phyloP scores from a whole-genome alignment of 2,329 filamentous ascomycete genomes.

The Tolypocladium amazonense region DNA sequence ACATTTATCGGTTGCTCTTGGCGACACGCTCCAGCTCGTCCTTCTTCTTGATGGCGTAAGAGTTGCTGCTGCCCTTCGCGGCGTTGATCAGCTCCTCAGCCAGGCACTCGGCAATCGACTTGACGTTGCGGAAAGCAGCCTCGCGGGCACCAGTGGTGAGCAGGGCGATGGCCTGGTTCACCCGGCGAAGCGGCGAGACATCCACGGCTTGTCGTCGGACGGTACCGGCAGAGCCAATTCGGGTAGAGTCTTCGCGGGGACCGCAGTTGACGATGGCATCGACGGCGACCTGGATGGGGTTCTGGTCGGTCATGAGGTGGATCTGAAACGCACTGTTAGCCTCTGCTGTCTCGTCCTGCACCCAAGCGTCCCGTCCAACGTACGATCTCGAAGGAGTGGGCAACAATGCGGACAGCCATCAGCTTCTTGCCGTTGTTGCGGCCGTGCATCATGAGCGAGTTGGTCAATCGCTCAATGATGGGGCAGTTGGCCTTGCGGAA shows the following conservation, averaged over 20 bases:
- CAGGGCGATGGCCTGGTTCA: conserved; percentile 99
- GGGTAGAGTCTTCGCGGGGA: conserved; percentile 98
- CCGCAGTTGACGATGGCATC: conserved; percentile 99
- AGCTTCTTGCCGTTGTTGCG: conserved; percentile 99
- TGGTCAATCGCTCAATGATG: conserved; percentile 99
- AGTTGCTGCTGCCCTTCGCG: conserved; percentile 99
- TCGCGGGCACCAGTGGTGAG: conserved; percentile 98
- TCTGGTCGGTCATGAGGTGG: conserved; percentile 99
- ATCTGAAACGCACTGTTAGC: conserved; percentile 45
- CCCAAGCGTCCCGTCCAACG: conserved; percentile 21
- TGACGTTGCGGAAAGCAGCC: conserved; percentile 99
- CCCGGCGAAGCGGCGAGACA: conserved; percentile 97
- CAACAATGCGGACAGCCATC: conserved; percentile 98
- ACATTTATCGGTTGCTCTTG: conserved; percentile 98
- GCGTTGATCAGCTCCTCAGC: conserved; percentile 99
- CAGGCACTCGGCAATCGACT: conserved; percentile 98
- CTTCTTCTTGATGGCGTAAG: conserved; percentile 99
- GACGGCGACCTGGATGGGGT: conserved; percentile 99
- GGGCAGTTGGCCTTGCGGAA: conserved; percentile 99
- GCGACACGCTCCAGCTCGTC: conserved; percentile 99
- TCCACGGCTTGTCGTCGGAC: conserved; percentile 99
- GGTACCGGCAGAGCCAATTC: conserved; percentile 98
- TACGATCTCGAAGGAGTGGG: conserved; percentile 99
- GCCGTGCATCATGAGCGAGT: conserved; percentile 99
- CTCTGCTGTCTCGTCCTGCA: neutral